A percentile compares a stretch with the other conserved stretches of the same genome.
phyloP scores from a whole-genome alignment of 768 basidiomycete species.

The Termitomyces sp. region DNA sequence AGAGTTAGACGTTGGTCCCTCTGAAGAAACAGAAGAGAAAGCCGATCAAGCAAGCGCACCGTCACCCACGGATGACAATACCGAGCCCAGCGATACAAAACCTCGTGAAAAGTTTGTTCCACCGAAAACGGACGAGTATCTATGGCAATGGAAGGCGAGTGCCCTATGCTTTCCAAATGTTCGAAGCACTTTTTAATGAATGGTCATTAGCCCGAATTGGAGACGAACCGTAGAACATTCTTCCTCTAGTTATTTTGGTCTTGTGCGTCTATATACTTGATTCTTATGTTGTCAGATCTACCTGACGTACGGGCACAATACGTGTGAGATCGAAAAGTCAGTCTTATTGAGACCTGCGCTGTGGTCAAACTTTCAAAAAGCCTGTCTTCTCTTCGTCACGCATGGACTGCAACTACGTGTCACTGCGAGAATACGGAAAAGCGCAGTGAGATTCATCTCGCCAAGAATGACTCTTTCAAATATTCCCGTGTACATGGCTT shows the following conservation, averaged over 20 bases:
- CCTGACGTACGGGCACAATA: no score
- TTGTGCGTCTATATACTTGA: background rate
- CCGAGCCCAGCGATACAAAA: slow-evolving; percentile 15
- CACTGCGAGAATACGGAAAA: background rate
- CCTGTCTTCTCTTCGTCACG: background rate
- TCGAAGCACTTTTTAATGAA: slow-evolving; percentile 1
- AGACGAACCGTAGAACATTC: slow-evolving; percentile 86
- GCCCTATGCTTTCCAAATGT: background rate
- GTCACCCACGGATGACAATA: slow-evolving; percentile 10
- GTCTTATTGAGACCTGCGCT: background rate
- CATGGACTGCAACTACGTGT: background rate
- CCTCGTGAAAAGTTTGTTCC: slow-evolving; percentile 35
- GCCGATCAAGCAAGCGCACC: slow-evolving; percentile 18
- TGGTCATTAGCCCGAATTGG: slow-evolving; percentile 74
- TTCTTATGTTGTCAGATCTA: no score
- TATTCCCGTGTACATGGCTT: background rate
- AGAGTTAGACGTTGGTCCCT: slow-evolving; percentile 42
- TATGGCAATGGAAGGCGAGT: slow-evolving; percentile 90
- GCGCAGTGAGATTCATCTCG: background rate
- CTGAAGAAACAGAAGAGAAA: slow-evolving; percentile 24
- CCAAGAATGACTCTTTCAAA: background rate
- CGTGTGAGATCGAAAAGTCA: background rate
- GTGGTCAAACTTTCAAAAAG: background rate
- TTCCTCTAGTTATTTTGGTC: slow-evolving; percentile 51
- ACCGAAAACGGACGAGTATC: slow-evolving; percentile 68